These are phyloP conservation scores for Aspergillus oerlinghausenensis DNA, from an alignment of 2,329 filamentous ascomycete genomes.

Conservation along the genomic window DNA sequence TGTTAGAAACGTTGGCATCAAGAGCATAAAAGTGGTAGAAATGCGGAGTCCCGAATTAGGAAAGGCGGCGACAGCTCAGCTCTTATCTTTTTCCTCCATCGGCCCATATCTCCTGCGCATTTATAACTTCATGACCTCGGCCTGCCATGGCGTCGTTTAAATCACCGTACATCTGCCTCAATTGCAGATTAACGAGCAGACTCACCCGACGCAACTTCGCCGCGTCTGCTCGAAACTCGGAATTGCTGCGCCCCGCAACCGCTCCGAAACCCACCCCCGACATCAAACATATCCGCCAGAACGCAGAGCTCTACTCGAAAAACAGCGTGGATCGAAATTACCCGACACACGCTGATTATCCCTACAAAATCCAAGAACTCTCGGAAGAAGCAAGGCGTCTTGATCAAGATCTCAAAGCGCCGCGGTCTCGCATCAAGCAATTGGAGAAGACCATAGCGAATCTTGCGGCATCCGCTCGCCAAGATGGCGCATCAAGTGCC, in stretches of 20 bases:
- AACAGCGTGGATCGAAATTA: slow-evolving; percentile 89
- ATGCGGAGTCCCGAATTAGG: slow-evolving; percentile 7
- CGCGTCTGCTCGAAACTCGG: slow-evolving; percentile 16
- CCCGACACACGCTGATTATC: slow-evolving; percentile 47
- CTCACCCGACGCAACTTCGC: slow-evolving; percentile 11
- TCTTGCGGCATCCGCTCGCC: slow-evolving; percentile 24
- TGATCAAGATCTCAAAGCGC: slow-evolving; percentile 36
- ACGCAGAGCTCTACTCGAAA: slow-evolving; percentile 71
- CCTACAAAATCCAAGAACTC: slow-evolving; percentile 48
- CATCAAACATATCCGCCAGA: slow-evolving; percentile 83
- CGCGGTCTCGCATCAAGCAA: slow-evolving; percentile 41
- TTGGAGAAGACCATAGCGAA: slow-evolving; percentile 40
- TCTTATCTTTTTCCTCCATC: slow-evolving; percentile 1
- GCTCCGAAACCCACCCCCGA: slow-evolving; percentile 78
- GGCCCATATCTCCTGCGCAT: slow-evolving; percentile 1
- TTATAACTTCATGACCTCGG: slow-evolving; percentile 1
- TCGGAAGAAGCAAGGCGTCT: slow-evolving; percentile 35
- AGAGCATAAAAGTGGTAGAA: background rate
- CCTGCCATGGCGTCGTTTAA: slow-evolving; percentile 21
- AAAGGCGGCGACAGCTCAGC: slow-evolving; percentile 11
- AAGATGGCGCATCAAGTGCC: slow-evolving; percentile 6
- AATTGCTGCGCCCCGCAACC: slow-evolving; percentile 54
- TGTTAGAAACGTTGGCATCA: background rate
- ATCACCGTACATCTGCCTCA: slow-evolving; percentile 31
- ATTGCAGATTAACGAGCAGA: slow-evolving; percentile 24